phyloP scores from a whole-genome alignment of 805 yeast species.

The Candida koratica region DNA sequence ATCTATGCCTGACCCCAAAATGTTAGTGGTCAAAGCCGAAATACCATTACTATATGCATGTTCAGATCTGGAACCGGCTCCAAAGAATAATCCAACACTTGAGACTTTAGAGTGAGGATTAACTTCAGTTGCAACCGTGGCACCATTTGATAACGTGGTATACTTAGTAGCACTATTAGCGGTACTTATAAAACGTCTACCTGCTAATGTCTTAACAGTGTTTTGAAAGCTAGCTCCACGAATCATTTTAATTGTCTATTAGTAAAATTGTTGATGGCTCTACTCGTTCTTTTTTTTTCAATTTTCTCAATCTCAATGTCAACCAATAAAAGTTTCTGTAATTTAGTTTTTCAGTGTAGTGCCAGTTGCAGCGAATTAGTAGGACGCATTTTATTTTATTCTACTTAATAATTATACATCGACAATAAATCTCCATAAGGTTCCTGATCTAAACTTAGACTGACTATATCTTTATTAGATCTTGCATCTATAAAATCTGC shows the following conservation, averaged over 20 bases:
- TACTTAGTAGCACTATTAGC: slow-evolving; percentile 56
- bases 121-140: slow-evolving; percentile 66
- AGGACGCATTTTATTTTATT: background rate
- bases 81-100: slow-evolving; percentile 65
- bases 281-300: slow-evolving; percentile 9
- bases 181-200: slow-evolving; percentile 59
- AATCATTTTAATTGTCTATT: slow-evolving; percentile 26
- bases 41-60: slow-evolving; percentile 81
- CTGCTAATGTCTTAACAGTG: slow-evolving; percentile 24
- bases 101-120: slow-evolving; percentile 53
- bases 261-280: slow-evolving; percentile 10
- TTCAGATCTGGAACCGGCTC: slow-evolving; percentile 78
- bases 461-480: slow-evolving; percentile 4
- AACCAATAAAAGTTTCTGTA: slow-evolving; percentile 17
- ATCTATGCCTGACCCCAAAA: slow-evolving; percentile 41
- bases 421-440: slow-evolving; percentile 5
- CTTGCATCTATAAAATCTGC: slow-evolving; percentile 29
- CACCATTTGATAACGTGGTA: slow-evolving; percentile 71
- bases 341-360: slow-evolving; percentile 1
- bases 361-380: background rate
- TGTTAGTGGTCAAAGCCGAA: slow-evolving; percentile 57
- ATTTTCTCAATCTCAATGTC: slow-evolving; percentile 10
- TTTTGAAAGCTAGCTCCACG: slow-evolving; percentile 39
- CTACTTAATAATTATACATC: slow-evolving; percentile 7
- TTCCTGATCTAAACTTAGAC: background rate